Evolutionary conservation across 139 green algal genomes (phyloP).

Genomic region (Monoraphidium neglectum): DNA sequence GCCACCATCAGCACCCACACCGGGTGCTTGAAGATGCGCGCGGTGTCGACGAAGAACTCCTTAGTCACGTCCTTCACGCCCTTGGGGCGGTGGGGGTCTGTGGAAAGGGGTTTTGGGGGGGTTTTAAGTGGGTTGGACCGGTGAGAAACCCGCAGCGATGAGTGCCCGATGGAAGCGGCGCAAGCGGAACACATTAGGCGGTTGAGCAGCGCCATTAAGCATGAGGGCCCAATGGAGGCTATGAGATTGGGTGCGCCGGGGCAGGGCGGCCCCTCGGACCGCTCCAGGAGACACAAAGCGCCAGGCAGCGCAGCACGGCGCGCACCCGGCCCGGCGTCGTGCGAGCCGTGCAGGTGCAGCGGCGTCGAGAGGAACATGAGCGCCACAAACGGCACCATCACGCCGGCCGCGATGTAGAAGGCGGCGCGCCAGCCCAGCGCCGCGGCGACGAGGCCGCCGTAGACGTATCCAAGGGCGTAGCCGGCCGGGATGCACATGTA

Average conservation of each 20-base stretch:
- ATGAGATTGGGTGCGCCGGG: too few relatives aligned
- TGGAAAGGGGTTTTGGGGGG: background rate
- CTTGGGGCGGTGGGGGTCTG: background rate
- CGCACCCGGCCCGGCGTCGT: slow-evolving; percentile 15
- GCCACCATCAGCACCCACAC: slow-evolving; percentile 50
- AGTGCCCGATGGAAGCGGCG: too few relatives aligned
- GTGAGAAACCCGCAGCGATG: background rate
- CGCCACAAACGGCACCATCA: slow-evolving; percentile 86
- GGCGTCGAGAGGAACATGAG: slow-evolving; percentile 53
- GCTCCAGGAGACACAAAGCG: too few relatives aligned
- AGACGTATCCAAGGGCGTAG: slow-evolving; percentile 85
- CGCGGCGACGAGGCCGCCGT: slow-evolving; percentile 60
- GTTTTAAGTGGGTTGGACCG: too few relatives aligned
- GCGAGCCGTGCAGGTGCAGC: slow-evolving; percentile 60
- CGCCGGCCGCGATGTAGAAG: slow-evolving; percentile 79
- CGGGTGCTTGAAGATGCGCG: slow-evolving; percentile 39
- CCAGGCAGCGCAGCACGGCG: too few relatives aligned
- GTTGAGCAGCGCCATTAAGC: background rate
- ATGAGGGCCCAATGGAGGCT: too few relatives aligned
- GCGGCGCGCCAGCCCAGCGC: slow-evolving; percentile 76
- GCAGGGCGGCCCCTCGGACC: too few relatives aligned
- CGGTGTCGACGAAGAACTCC: slow-evolving; percentile 43
- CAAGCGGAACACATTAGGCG: background rate
- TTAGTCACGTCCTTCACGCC: background rate
- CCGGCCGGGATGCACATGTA: slow-evolving; percentile 92